Conservation (phyloP, 169 alveolate genomes). For the Plasmodium blacklocki region DNA sequence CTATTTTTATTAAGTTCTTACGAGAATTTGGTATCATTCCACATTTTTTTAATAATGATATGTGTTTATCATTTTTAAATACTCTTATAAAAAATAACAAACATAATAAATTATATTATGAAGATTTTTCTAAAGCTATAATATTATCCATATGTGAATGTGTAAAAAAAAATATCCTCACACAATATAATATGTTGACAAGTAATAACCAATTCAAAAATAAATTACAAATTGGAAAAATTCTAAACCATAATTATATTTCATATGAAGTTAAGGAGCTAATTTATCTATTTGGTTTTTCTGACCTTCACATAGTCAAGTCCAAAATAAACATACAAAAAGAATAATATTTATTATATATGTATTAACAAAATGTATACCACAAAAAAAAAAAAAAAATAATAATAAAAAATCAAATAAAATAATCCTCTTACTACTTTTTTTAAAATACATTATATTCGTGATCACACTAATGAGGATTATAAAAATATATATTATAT, state of each 20-base stretch:
- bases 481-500: too few species aligned
- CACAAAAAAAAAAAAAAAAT: too few species aligned
- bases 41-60: constrained; percentile 69
- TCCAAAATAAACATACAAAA: constrained; percentile 30
- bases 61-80: constrained; percentile 20
- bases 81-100: constrained; percentile 35
- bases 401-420: too few species aligned
- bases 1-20: constrained; percentile 81
- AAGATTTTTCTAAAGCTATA: constrained; percentile 70
- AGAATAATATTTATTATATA: background rate
- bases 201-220: constrained; percentile 24
- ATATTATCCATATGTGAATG: constrained; percentile 70
- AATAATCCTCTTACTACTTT: too few species aligned
- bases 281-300: constrained; percentile 68
- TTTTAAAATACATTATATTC: too few species aligned
- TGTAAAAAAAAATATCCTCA: constrained; percentile 61
- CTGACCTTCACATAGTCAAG: constrained; percentile 51
- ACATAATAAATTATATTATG: constrained; percentile 38
- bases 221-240: constrained; percentile 58
- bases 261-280: constrained; percentile 70
- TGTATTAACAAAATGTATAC: too few species aligned
- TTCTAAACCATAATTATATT: constrained; percentile 52
- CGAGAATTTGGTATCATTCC: constrained; percentile 86
- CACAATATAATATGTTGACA: constrained; percentile 62
- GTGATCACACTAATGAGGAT: too few species aligned